Base-by-base conservation (phyloP, 345 rosid genomes). In the Salix arbutifolia region DNA sequence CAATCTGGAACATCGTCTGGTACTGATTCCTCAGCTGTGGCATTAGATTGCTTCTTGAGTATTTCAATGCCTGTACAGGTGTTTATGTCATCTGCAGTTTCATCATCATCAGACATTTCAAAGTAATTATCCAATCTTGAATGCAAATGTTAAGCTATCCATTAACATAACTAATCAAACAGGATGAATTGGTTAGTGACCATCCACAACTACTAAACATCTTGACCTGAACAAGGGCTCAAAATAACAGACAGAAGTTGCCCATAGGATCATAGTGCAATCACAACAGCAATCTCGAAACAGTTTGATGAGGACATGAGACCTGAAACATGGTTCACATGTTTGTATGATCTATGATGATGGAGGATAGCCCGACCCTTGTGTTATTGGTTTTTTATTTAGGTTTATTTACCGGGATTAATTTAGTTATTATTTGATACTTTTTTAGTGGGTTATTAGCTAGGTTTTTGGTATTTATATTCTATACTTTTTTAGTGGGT, bases 1-100 rank as follows among this genome's bases (percentile, higher is more conserved):
- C 89, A 91, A 18, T 84, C 87, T n/a, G 88, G 83, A 74, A 90
- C 77, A 83, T 87, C 90, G 74, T 74, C 78, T 67, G 87, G 82
- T 14, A 83, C 58, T 6, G 83, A 71, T 58, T 82, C 82, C 73
- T 70, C 76, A 60, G 76, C 82, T 21, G 21, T 25, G 42, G 25
- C 44, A 76, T 69, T 71, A 12, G 35, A 70, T 53, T 71, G 71
- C 74, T 25, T 79, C 70, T 72, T 84, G 12, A 65, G 52, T 72
- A 85, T 69, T 33, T 31, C 67, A 58, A 68, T 25, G 26, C 70
- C 73, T 81, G 56, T 50, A 69, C 50, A n/a, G 30, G 67, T 70
- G 80, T 80, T 56, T 81, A 68, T 52, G 52, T 60, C 84, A 77
- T 72, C 81, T 62, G 62, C 91, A 80, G 66, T 83, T 79, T 85